Percentiles rank a stretch among this genome's conserved stretches.
These are phyloP conservation scores for Chloromonas sp. DNA, from an alignment of 163 green algal species.

Conservation along the genomic window DNA sequence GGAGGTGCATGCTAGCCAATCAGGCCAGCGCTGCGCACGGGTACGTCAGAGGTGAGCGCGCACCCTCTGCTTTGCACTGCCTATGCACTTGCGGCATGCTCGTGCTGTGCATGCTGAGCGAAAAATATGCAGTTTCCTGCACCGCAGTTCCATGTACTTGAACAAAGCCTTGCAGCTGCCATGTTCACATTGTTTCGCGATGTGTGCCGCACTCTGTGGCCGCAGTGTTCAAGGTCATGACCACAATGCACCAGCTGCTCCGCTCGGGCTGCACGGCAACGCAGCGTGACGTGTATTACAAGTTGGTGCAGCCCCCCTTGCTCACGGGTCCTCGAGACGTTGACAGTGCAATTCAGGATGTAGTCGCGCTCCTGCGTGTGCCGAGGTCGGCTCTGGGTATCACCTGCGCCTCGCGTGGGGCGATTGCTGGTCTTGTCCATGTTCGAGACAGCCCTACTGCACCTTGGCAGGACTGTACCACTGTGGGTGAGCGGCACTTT, in stretches of 20 bases:
- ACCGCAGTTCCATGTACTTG: too few relatives aligned
- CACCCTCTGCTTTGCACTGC: too few relatives aligned
- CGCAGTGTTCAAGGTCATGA: conserved; percentile 46
- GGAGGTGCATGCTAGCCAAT: not conserved
- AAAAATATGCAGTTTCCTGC: too few relatives aligned
- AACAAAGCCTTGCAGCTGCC: too few relatives aligned
- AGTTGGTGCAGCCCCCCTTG: conserved; percentile 35
- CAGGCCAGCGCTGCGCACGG: not conserved
- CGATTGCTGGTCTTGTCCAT: conserved; percentile 35
- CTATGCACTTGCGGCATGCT: too few relatives aligned
- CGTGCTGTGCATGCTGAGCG: too few relatives aligned
- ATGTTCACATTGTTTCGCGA: too few relatives aligned
- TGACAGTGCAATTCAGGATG: conserved; percentile 40
- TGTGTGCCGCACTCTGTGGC: not conserved
- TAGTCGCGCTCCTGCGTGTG: conserved; percentile 41
- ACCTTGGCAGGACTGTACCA: conserved; percentile 45
- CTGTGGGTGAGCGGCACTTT: conserved; percentile 8
- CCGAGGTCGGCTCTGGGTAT: conserved; percentile 34
- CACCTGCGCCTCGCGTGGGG: conserved; percentile 31
- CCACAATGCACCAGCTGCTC: conserved; percentile 50
- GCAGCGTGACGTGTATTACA: conserved; percentile 69
- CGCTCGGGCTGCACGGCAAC: conserved; percentile 30
- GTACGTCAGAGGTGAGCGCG: not conserved
- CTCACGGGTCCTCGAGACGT: conserved; percentile 38
- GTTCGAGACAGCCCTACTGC: conserved; percentile 25